Conservation (phyloP, 2,329 filamentous ascomycete genomes). For the Ophiosphaerella korrae region DNA sequence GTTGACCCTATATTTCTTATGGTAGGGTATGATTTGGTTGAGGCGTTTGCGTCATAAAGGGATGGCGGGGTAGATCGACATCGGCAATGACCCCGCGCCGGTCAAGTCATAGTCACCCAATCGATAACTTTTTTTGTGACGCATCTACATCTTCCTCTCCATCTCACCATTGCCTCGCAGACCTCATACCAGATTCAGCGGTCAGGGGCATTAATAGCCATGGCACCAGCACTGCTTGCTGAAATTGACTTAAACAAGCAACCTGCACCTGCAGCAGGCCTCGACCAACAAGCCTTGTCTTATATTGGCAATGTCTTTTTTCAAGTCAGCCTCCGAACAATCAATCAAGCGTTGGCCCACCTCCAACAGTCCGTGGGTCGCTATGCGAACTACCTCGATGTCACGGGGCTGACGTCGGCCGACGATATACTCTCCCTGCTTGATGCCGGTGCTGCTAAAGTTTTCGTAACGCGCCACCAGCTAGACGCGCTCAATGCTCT, state of each 20-base stretch:
- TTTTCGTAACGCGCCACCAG: slow-evolving; percentile 78
- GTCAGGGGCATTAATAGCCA: slow-evolving; percentile 24
- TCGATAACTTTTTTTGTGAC: slow-evolving; percentile 16
- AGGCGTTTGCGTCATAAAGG: slow-evolving; percentile 13
- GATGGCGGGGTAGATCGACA: slow-evolving; percentile 14
- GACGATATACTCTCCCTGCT: slow-evolving; percentile 81
- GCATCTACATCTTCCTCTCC: slow-evolving; percentile 11
- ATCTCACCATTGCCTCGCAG: background rate
- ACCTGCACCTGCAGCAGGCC: slow-evolving; percentile 54
- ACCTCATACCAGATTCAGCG: background rate
- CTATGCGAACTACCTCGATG: slow-evolving; percentile 75
- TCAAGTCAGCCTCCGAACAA: slow-evolving; percentile 54
- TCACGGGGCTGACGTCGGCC: slow-evolving; percentile 67
- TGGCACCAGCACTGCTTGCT: slow-evolving; percentile 55
- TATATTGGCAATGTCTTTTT: slow-evolving; percentile 65
- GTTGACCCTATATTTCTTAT: no score
- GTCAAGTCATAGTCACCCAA: slow-evolving; percentile 1
- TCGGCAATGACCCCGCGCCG: no score
- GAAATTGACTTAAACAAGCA: slow-evolving; percentile 55
- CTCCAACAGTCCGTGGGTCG: slow-evolving; percentile 61
- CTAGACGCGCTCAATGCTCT: slow-evolving; percentile 61
- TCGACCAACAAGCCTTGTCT: slow-evolving; percentile 58
- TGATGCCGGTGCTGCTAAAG: slow-evolving; percentile 81
- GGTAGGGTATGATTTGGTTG: no score
- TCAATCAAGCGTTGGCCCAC: slow-evolving; percentile 57